A percentile compares a stretch with the other conserved stretches of the same genome.
phyloP scores from a whole-genome alignment of 164 flowering plant genomes.

The Sextonia rubra region DNA sequence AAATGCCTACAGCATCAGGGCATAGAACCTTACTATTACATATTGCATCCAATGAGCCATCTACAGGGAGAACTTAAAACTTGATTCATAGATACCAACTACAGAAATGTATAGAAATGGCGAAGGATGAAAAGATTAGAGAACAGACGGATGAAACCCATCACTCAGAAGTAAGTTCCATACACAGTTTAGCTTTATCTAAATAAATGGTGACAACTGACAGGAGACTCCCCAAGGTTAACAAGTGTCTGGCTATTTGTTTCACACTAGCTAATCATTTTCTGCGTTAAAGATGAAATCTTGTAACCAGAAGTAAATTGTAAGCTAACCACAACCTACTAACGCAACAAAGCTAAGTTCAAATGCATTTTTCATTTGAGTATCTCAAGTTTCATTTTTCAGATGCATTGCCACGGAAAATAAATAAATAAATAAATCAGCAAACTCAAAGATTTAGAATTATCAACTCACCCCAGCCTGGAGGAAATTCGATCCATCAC shows the following conservation, averaged over 20 bases:
- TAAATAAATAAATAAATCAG: not conserved
- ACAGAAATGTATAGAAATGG: not conserved
- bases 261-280: not conserved
- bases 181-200: not conserved
- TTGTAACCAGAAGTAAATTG: not conserved
- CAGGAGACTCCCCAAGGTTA: not conserved
- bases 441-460: not conserved
- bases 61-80: not conserved
- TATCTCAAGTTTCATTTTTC: not conserved
- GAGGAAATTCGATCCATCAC: conserved; percentile 67
- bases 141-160: not conserved
- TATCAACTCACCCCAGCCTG: conserved; percentile 78
- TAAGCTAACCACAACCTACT: not conserved
- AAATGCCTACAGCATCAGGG: not conserved
- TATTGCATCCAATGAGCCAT: not conserved
- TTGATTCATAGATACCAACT: not conserved
- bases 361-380: not conserved
- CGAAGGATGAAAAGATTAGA: not conserved
- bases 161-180: not conserved
- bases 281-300: not conserved
- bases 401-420: not conserved
- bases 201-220: not conserved
- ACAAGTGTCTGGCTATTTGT: not conserved
- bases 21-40: not conserved
- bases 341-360: not conserved